phyloP scores from a whole-genome alignment of 192 early-diverging fungal genomes.

The Thamnidium elegans region DNA sequence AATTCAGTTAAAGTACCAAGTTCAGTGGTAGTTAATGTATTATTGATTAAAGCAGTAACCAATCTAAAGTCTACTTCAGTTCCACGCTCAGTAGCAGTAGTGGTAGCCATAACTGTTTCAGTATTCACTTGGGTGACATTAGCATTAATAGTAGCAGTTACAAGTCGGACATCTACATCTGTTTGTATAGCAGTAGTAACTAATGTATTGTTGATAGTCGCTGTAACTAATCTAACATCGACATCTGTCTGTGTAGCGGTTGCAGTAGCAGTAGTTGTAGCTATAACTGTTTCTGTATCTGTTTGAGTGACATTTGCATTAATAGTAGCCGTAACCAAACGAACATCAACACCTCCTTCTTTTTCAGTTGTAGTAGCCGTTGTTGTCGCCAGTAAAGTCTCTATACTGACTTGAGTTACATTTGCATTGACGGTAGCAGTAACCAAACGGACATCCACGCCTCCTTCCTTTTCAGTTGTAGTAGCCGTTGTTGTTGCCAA shows the following conservation, averaged over 20 bases:
- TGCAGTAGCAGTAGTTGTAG: neutral
- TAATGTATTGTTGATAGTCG: neutral
- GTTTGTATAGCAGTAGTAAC: neutral
- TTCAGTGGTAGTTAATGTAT: no score
- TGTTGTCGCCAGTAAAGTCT: neutral
- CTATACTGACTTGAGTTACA: no score
- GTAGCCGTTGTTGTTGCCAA: no score
- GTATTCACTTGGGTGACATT: neutral
- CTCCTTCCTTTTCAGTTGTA: no score
- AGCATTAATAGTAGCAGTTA: conserved; percentile 4
- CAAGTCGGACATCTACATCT: neutral
- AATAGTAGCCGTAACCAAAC: neutral
- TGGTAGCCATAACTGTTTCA: neutral
- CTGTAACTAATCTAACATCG: neutral
- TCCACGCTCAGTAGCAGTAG: neutral
- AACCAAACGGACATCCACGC: neutral
- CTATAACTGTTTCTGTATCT: no score
- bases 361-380: neutral
- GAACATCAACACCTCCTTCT: neutral
- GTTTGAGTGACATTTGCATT: neutral
- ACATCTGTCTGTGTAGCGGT: conserved; percentile 2
- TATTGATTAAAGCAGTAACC: no score
- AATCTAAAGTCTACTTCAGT: no score
- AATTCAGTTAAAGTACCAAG: no score
- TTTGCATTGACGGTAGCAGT: neutral